Conservation (phyloP, 192 early-diverging fungal genomes). For the Coemansia furcata region DNA sequence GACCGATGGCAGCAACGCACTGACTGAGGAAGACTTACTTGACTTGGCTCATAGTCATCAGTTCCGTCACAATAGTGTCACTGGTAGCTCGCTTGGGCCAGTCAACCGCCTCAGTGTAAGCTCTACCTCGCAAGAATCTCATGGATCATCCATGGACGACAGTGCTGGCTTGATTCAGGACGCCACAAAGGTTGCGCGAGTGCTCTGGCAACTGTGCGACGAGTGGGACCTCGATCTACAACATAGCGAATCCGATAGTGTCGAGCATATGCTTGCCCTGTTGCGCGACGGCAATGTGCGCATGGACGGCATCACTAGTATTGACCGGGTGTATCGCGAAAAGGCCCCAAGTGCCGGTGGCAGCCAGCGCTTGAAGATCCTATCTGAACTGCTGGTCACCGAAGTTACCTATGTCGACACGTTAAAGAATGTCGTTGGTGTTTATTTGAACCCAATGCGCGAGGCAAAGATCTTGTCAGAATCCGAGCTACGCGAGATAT, state of each 20-base stretch:
- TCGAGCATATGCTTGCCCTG: slow-evolving; percentile 26
- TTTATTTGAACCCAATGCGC: slow-evolving; percentile 61
- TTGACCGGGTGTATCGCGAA: slow-evolving; percentile 28
- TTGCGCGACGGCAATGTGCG: slow-evolving; percentile 16
- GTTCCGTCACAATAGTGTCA: slow-evolving; percentile 5
- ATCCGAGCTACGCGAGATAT: slow-evolving; percentile 67
- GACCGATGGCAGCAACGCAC: slow-evolving; percentile 2
- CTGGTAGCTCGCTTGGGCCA: not conserved
- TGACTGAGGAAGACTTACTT: not conserved
- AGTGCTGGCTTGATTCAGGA: slow-evolving; percentile 21
- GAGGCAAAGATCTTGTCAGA: slow-evolving; percentile 52
- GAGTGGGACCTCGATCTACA: slow-evolving; percentile 51
- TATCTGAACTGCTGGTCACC: slow-evolving; percentile 78
- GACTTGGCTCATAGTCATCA: not conserved
- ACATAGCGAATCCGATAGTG: slow-evolving; percentile 24
- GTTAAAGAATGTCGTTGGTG: slow-evolving; percentile 66
- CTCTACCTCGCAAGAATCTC: slow-evolving; percentile 27
- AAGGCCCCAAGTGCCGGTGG: slow-evolving; percentile 23
- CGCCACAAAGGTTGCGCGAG: slow-evolving; percentile 20
- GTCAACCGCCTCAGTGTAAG: slow-evolving; percentile 15
- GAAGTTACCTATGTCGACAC: slow-evolving; percentile 87
- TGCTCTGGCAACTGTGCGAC: slow-evolving; percentile 51
- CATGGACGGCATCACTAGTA: slow-evolving; percentile 14
- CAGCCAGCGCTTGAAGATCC: slow-evolving; percentile 61
- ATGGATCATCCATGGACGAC: slow-evolving; percentile 22